A percentile compares a stretch with the other conserved stretches of the same genome.
Conservation (phyloP, 345 rosid genomes). For the Syzygium aromaticum region DNA sequence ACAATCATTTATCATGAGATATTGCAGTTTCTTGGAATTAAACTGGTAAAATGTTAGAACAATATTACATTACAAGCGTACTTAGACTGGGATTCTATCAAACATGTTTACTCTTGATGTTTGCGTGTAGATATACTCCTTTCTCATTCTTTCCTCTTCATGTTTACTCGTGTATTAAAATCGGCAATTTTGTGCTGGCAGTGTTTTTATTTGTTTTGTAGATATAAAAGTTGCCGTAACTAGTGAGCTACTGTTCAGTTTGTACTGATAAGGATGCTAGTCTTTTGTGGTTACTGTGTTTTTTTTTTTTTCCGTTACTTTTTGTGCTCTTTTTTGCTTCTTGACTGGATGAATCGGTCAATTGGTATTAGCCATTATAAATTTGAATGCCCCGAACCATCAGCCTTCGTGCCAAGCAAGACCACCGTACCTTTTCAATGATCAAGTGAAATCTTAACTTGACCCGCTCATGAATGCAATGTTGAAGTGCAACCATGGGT, state of each 20-base stretch:
- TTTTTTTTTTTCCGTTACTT: not conserved
- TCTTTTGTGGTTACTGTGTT: not conserved
- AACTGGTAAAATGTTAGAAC: not conserved
- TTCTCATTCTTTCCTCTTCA: not conserved
- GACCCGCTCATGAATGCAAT: no score
- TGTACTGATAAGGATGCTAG: not conserved
- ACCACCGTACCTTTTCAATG: no score
- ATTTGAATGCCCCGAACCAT: no score
- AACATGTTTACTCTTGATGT: not conserved
- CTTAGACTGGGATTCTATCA: not conserved
- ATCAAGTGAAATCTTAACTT: no score
- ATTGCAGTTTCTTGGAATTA: not conserved
- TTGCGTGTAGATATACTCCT: not conserved
- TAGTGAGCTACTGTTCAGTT: not conserved
- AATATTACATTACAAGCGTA: not conserved
- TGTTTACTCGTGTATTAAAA: not conserved
- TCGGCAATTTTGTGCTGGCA: not conserved
- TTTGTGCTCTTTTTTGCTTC: not conserved
- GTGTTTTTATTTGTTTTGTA: not conserved
- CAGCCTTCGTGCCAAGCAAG: no score
- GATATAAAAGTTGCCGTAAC: not conserved
- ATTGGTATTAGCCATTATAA: not conserved
- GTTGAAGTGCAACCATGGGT: no score
- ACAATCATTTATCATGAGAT: not conserved
- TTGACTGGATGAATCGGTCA: not conserved